phyloP scores from a whole-genome alignment of 768 basidiomycete species.

The Leccinum boreale region DNA sequence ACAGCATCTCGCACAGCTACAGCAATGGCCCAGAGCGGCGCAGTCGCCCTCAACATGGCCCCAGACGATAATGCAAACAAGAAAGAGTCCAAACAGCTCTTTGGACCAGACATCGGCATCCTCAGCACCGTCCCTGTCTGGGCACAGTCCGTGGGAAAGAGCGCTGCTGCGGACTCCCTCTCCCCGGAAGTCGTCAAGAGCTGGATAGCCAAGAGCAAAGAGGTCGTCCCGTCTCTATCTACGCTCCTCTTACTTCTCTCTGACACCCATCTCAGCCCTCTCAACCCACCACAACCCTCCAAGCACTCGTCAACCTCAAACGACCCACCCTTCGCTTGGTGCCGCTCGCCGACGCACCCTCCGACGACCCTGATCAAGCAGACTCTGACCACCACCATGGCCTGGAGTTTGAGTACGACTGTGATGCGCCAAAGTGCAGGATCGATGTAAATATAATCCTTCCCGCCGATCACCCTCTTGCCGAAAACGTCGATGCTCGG shows the following conservation, averaged over 20 bases:
- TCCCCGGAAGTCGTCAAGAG: constrained; percentile 76
- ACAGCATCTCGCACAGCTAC: constrained; percentile 45
- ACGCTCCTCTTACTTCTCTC: not conserved
- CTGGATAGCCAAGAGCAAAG: constrained; percentile 88
- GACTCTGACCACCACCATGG: constrained; percentile 65
- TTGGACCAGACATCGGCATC: constrained; percentile 88
- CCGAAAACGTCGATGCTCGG: constrained; percentile 33
- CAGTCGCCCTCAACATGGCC: constrained; percentile 27
- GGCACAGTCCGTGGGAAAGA: constrained; percentile 66
- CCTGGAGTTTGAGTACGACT: constrained; percentile 91
- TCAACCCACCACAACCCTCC: constrained; percentile 88
- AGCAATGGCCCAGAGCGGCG: constrained; percentile 44
- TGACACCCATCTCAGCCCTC: constrained; percentile 45
- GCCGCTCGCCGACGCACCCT: constrained; percentile 48
- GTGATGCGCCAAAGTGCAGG: constrained; percentile 80
- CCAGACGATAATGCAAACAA: constrained; percentile 25
- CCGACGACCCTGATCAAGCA: constrained; percentile 43
- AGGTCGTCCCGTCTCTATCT: constrained; percentile 42
- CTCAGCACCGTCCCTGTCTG: constrained; percentile 66
- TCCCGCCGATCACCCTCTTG: constrained; percentile 59
- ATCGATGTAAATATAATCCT: constrained; percentile 77
- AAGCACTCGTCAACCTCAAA: constrained; percentile 93
- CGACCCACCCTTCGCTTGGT: constrained; percentile 81
- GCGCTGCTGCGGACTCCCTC: constrained; percentile 60
- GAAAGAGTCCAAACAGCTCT: constrained; percentile 68